A percentile compares a stretch with the other conserved stretches of the same genome.
Evolutionary conservation across 345 rosid species (phyloP).

Genomic region (Eucalyptus pumila): DNA sequence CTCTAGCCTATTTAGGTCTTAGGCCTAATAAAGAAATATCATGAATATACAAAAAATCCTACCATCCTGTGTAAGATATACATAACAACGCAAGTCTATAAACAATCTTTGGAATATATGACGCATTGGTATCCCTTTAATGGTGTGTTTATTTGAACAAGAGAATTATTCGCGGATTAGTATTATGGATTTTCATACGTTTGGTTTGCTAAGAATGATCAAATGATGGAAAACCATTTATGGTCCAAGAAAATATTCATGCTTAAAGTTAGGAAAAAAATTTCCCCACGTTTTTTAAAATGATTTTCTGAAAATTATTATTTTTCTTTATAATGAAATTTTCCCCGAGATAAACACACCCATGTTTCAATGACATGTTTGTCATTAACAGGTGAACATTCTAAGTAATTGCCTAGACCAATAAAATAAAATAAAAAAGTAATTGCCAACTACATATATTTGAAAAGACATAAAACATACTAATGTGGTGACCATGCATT

Average conservation of each 20-base stretch:
- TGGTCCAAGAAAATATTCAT: background rate
- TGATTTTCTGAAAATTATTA: background rate
- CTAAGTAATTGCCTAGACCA: background rate
- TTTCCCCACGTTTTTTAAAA: background rate
- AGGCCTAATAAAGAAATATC: background rate
- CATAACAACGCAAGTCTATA: background rate
- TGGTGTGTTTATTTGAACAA: background rate
- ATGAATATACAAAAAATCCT: background rate
- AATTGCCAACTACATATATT: background rate
- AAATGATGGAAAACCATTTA: background rate
- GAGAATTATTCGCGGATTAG: background rate
- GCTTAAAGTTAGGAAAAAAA: background rate
- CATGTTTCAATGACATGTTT: background rate
- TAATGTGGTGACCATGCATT: too few species aligned
- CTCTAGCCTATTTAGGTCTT: background rate
- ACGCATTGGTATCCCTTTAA: background rate
- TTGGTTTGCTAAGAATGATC: background rate
- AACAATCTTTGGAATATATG: background rate
- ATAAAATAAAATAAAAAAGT: too few species aligned
- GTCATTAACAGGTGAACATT: background rate
- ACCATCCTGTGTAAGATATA: background rate
- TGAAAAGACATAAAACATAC: too few species aligned
- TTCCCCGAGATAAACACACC: background rate
- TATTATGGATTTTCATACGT: background rate
- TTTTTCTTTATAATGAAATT: background rate